Evolutionary conservation across 129 eudicot genomes (phyloP).

Genomic region (Chrysanthemum makinoi): DNA sequence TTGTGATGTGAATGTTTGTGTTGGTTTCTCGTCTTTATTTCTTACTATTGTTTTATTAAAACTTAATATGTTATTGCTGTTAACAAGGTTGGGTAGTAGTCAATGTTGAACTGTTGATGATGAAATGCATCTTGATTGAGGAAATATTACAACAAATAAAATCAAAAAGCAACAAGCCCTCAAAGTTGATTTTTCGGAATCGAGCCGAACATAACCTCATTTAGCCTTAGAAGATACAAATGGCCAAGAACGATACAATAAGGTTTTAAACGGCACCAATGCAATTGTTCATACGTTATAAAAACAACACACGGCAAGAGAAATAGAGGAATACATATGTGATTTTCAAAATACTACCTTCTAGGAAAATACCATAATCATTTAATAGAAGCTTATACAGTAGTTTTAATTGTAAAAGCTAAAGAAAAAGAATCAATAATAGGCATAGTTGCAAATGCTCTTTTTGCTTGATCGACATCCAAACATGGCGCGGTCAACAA

Average conservation of each 20-base stretch:
- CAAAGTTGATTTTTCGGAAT: too few species aligned
- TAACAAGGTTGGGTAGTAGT: too few species aligned
- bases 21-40: too few species aligned
- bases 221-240: neutral
- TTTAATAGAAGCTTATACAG: conserved; percentile 6
- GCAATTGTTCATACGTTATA: neutral
- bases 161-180: too few species aligned
- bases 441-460: neutral
- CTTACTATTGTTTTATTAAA: too few species aligned
- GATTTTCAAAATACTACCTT: neutral
- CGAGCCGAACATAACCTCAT: neutral
- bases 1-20: too few species aligned
- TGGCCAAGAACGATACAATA: neutral
- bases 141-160: too few species aligned
- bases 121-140: too few species aligned
- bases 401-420: neutral
- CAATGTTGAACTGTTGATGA: too few species aligned
- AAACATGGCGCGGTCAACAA: neutral
- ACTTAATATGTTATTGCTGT: too few species aligned
- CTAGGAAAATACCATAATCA: conserved; percentile 14
- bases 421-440: conserved; percentile 12
- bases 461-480: neutral
- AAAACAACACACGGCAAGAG: neutral
- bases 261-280: neutral
- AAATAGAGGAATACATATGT: conserved; percentile 7